These are phyloP conservation scores for Ustilago nuda DNA, from an alignment of 1,284 basidiomycete species.

Conservation along the genomic window DNA sequence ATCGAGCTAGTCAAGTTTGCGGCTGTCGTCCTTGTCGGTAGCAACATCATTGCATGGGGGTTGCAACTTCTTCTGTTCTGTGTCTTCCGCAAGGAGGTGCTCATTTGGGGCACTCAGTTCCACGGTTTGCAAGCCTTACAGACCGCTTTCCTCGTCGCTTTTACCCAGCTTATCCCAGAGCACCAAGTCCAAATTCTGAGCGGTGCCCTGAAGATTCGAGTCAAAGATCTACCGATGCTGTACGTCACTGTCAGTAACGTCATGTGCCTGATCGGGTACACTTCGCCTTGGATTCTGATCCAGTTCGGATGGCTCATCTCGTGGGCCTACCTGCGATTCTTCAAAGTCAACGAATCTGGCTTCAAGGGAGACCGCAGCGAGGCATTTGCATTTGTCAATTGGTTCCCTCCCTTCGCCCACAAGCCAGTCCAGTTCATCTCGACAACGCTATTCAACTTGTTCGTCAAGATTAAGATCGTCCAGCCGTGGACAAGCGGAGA, in stretches of 20 bases:
- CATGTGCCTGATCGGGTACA: constrained; percentile 85
- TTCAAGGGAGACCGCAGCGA: constrained; percentile 87
- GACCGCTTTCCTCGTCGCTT: constrained; percentile 88
- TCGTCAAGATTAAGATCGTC: constrained; percentile 77
- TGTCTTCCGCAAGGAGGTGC: constrained; percentile 56
- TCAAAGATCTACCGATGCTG: constrained; percentile 94
- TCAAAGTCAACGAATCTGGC: constrained; percentile 80
- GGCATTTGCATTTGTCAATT: constrained; percentile 93
- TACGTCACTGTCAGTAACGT: constrained; percentile 92
- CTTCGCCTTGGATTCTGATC: constrained; percentile 93
- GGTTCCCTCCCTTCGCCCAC: constrained; percentile 87
- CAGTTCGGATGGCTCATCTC: constrained; percentile 95
- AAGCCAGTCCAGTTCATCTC: constrained; percentile 78
- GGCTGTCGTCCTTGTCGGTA: constrained; percentile 73
- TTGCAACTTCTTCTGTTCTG: constrained; percentile 57
- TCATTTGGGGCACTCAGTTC: constrained; percentile 81
- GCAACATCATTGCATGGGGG: constrained; percentile 63
- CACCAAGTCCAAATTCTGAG: constrained; percentile 90
- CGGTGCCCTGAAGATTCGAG: constrained; percentile 83
- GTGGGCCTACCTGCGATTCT: constrained; percentile 95
- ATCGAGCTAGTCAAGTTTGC: constrained; percentile 88
- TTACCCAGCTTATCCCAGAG: constrained; percentile 96
- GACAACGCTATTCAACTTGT: constrained; percentile 77
- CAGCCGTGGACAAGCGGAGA: constrained; percentile 73
- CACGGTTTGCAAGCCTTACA: constrained; percentile 94